Evolutionary conservation across 129 eudicot species (phyloP).

Genomic region (Chrysanthemum seticuspe): DNA sequence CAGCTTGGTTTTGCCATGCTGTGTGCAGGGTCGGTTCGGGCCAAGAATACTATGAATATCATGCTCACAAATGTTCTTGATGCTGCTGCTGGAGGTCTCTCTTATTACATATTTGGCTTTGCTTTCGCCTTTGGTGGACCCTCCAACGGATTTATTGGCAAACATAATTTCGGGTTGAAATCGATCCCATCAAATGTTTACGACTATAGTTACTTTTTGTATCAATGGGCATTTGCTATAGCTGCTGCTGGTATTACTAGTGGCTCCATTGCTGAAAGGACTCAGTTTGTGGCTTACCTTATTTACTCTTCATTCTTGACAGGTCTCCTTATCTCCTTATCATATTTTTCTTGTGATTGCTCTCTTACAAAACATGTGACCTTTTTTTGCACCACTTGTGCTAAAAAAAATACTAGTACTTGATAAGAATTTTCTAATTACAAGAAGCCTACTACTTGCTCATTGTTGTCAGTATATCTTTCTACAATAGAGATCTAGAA

Average conservation of each 20-base stretch:
- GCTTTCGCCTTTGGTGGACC: slow-evolving; percentile 68
- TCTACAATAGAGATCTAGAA: too few relatives aligned
- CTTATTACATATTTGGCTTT: slow-evolving; percentile 62
- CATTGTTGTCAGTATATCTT: too few relatives aligned
- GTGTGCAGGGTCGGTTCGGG: slow-evolving; percentile 70
- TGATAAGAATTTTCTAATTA: too few relatives aligned
- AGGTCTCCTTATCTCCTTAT: slow-evolving; percentile 18
- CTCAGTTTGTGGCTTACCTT: slow-evolving; percentile 70
- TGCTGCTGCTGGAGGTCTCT: slow-evolving; percentile 67
- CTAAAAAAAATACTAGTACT: not conserved
- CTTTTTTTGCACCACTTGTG: not conserved
- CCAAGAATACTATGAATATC: slow-evolving; percentile 75
- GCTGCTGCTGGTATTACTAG: slow-evolving; percentile 85
- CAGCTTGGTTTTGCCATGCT: slow-evolving; percentile 84
- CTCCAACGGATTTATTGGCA: slow-evolving; percentile 62
- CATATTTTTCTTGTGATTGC: too few relatives aligned
- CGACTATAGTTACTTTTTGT: slow-evolving; percentile 53
- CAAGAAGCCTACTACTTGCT: too few relatives aligned
- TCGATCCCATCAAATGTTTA: slow-evolving; percentile 28
- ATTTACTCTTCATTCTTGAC: slow-evolving; percentile 68
- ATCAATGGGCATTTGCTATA: slow-evolving; percentile 82
- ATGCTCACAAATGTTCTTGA: slow-evolving; percentile 73
- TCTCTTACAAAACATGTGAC: not conserved
- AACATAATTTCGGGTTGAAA: slow-evolving; percentile 52
- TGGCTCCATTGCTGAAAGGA: slow-evolving; percentile 74